phyloP scores from a whole-genome alignment of 768 basidiomycete species.

The Auricularia heimuer region DNA sequence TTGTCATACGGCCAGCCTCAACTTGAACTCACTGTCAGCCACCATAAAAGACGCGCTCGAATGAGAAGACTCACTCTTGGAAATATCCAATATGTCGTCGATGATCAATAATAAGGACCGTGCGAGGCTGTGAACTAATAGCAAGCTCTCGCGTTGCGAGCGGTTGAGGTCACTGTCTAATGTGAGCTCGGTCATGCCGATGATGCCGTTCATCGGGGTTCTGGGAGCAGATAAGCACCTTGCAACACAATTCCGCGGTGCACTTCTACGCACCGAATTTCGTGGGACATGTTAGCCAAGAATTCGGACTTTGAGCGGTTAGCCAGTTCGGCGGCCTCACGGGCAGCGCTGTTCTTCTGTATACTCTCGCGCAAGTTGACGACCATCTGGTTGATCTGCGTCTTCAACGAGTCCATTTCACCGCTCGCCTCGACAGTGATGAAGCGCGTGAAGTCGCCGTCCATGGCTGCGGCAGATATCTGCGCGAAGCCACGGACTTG shows the following conservation, averaged over 20 bases:
- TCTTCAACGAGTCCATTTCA: constrained; percentile 99
- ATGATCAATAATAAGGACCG: constrained; percentile 91
- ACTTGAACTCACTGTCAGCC: constrained; percentile 38
- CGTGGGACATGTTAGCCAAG: constrained; percentile 97
- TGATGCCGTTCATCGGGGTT: constrained; percentile 99
- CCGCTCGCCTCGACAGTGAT: constrained; percentile 98
- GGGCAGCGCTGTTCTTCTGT: constrained; percentile 96
- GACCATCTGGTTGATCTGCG: constrained; percentile 98
- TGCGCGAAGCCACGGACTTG: constrained; percentile 99
- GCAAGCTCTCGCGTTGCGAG: constrained; percentile 88
- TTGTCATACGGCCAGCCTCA: constrained; percentile 98
- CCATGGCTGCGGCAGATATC: constrained; percentile 96
- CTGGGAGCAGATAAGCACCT: constrained; percentile 30
- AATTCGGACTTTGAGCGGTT: constrained; percentile 97
- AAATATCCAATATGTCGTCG: constrained; percentile 98
- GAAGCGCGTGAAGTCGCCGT: constrained; percentile 97
- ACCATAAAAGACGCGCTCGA: neutral
- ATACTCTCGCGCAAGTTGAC: constrained; percentile 93
- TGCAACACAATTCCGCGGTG: neutral
- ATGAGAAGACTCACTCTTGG: constrained; percentile 68
- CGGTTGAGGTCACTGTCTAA: constrained; percentile 92
- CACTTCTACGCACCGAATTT: constrained; percentile 66
- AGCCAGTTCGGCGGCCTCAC: constrained; percentile 96
- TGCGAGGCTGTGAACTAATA: constrained; percentile 91
- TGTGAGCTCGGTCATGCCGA: constrained; percentile 98